Evolutionary conservation across 2,329 filamentous ascomycete species (phyloP).

Genomic region (Colletotrichum liaoningense): DNA sequence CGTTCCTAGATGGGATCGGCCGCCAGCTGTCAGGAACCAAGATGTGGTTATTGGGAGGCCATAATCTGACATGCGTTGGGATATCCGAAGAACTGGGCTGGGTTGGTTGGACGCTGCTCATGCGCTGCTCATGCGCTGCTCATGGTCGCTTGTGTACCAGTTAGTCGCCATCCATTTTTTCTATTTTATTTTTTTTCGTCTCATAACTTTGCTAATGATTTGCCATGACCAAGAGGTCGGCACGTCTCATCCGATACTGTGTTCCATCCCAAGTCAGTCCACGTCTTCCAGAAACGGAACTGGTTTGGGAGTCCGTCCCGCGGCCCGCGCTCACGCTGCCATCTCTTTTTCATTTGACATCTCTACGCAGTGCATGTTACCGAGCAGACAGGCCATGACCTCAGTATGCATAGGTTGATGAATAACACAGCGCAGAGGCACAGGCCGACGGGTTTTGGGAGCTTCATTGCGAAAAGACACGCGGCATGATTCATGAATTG

Average conservation of each 20-base stretch:
- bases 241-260: conserved; percentile 20
- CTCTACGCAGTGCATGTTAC: background rate
- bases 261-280: conserved; percentile 9
- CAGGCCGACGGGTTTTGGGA: background rate
- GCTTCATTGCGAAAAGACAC: background rate
- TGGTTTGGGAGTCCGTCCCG: background rate
- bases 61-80: background rate
- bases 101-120: background rate
- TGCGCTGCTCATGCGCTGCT: background rate
- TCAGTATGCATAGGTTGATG: background rate
- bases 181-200: background rate
- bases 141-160: background rate
- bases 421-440: too few relatives aligned
- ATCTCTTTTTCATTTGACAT: background rate
- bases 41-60: background rate
- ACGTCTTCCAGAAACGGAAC: background rate
- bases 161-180: background rate
- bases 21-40: conserved; percentile 6
- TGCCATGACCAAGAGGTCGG: background rate
- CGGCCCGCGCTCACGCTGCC: background rate
- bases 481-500: conserved; percentile 11
- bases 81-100: too few relatives aligned
- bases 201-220: background rate
- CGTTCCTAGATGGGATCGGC: background rate
- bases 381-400: background rate